A percentile compares a stretch with the other conserved stretches of the same genome.
These are phyloP conservation scores for Chlorella sp. DNA, from an alignment of 139 green algal species.

Conservation along the genomic window DNA sequence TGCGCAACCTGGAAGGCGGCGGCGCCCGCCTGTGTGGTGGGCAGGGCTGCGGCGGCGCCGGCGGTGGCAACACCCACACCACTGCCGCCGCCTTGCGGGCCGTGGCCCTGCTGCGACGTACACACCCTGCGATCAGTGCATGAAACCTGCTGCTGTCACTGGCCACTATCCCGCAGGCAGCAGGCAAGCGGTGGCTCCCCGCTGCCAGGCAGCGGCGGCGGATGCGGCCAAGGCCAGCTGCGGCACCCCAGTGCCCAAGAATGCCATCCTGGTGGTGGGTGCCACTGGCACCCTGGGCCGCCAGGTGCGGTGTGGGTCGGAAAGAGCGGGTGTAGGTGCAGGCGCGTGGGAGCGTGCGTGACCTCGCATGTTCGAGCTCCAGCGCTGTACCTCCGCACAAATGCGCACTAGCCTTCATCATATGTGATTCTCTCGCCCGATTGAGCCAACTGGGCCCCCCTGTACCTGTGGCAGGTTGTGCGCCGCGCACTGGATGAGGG, in stretches of 20 bases:
- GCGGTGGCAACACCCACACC: neutral
- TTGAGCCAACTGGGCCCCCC: no score
- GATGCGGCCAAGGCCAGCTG: slow-evolving; percentile 2
- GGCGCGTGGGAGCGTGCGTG: no score
- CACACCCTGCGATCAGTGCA: neutral
- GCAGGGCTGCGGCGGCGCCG: neutral
- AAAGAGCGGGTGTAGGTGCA: no score
- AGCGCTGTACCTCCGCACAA: no score
- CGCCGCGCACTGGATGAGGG: slow-evolving; percentile 95
- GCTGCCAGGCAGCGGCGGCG: slow-evolving; percentile 1
- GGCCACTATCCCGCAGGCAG: neutral
- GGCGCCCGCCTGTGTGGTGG: neutral
- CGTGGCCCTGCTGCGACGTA: neutral
- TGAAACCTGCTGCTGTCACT: neutral
- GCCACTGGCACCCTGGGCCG: slow-evolving; percentile 96
- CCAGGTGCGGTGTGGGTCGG: slow-evolving; percentile 55
- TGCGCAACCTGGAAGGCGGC: neutral
- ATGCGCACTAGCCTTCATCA: no score
- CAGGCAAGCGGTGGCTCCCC: neutral
- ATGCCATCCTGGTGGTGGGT: slow-evolving; percentile 94
- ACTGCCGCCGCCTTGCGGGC: neutral
- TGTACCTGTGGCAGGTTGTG: slow-evolving; percentile 70
- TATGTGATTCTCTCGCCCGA: no score
- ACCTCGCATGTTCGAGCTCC: no score
- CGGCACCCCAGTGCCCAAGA: slow-evolving; percentile 87